Conservation (phyloP, 768 basidiomycete species). For the Trichaptum fuscoviolaceum region DNA sequence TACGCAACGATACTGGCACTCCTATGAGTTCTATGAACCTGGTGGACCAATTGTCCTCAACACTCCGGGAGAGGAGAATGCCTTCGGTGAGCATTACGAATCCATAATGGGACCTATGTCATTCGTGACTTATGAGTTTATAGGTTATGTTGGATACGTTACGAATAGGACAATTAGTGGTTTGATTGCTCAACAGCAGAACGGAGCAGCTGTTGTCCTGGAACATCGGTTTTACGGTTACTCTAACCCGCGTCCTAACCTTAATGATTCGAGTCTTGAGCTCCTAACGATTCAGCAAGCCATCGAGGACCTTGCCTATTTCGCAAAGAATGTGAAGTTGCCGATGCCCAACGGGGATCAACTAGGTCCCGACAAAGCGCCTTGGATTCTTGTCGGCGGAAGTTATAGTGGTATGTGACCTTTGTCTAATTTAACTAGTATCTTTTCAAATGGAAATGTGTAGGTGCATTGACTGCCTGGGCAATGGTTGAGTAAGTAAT, state of each 20-base stretch:
- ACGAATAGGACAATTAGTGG: slow-evolving; percentile 63
- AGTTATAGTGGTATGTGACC: slow-evolving; percentile 11
- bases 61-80: slow-evolving; percentile 64
- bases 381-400: slow-evolving; percentile 30
- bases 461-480: slow-evolving; percentile 14
- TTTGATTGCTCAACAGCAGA: slow-evolving; percentile 58
- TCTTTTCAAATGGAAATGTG: not conserved
- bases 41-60: slow-evolving; percentile 55
- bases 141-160: slow-evolving; percentile 43
- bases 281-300: slow-evolving; percentile 70
- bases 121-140: not conserved
- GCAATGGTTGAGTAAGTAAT: slow-evolving; percentile 56
- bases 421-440: not conserved
- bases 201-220: slow-evolving; percentile 50
- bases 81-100: slow-evolving; percentile 29
- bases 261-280: slow-evolving; percentile 50
- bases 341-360: slow-evolving; percentile 63
- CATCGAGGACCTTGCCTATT: slow-evolving; percentile 67
- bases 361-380: slow-evolving; percentile 46
- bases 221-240: slow-evolving; percentile 74
- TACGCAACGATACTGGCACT: slow-evolving; percentile 68
- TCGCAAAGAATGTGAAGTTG: slow-evolving; percentile 57
- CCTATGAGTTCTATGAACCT: slow-evolving; percentile 57
- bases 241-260: slow-evolving; percentile 64
- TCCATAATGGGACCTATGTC: not conserved